Base-by-base conservation (phyloP, 2,329 filamentous ascomycete species). In the Tolypocladium tundrense region DNA sequence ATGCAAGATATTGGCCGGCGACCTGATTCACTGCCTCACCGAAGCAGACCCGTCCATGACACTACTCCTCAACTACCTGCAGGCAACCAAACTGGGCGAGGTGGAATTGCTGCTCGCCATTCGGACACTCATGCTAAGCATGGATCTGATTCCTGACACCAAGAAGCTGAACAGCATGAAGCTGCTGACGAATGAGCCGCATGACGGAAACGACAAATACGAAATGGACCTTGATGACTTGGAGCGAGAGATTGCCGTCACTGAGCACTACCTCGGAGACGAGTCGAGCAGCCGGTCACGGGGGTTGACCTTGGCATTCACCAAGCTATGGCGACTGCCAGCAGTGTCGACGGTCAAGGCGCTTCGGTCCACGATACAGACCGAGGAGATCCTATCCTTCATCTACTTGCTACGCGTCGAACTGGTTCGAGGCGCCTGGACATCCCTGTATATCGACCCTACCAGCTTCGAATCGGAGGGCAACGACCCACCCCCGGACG, bases 391-490 rank as follows among this genome's bases (percentile, higher is more conserved):
- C 31, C 75, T 90, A 13, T 85, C 85, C 41, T 79, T 93, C 56
- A 86, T 92, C 64, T 82, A 88, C 63, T 77, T 91, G 7, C 77
- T 93, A 37, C 84, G 88, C 58, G 79, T 87, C 62, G 88, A 92
- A 72, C 78, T 93, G 52, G 83, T 86, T 55, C 83, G 85, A 62
- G 88, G 88, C 58, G 86, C 86, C 39, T 93, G 89, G 89, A 90
- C 87, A 0, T 82, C 84, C 21, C 79, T 83, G 27, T 91, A 91
- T 69, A 73, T 88, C 42, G 87, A 88, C 64, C 71, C 75, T 13
- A 79, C 80, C 19, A 71, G 76, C 55, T 73, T 78, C 37, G 77
- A 81, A 53, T 62, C 67, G 1, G 72, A 73, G 57, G 67, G 68
- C 53, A 70, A 70, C 59, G 72, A 74, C 31, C 65, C 71, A 27